Evolutionary conservation across 1,139 yeast genomes (phyloP), one percentile per base, ranked within the genome.

Genomic region (Eremothecium sinecaudum): DNA sequence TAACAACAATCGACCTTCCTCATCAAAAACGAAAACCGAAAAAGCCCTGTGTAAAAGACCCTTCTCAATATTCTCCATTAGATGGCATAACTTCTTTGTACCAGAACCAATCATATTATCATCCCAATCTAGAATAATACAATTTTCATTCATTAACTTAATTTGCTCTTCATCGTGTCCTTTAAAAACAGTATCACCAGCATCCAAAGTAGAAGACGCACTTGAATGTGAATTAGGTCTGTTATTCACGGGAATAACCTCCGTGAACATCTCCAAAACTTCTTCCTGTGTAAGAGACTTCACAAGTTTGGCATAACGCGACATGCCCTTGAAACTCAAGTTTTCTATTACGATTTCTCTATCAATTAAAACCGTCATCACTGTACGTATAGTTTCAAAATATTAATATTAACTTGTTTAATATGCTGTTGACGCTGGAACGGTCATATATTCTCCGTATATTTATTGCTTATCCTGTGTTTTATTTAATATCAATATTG

Each of bases 151-250:
- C 99, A 92, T 90, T 45, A 90, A 69, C 52, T 76, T 73, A 59
- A 90, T 84, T 61, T 90, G 99, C 58, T 87, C 97, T 52, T 79
- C 80, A 56, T 90, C 95, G 49, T 86, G 93, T 15, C 96, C 97
- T 7, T 67, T 69, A 45, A 86, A 81, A 20, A 80, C 55, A 13
- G 50, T 56, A 17, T 48, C 56, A 15, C 38, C 39, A 5, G 32
- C 31, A 15, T 42, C 45, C 6, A 42, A 43, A n/a, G 28, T 26
- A n/a, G 53, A 41, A 7, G 44, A 30, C 14, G 45, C 51, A 32
- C 55, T 48, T 1, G 61, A 53, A 23, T 50, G 50, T 8, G 59
- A 53, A 34, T 57, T 57, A 23, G 59, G 58, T 32, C 60, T 53
- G 16, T 45, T 43, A 16, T 52, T 44, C 32, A 62, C 39, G n/a